Percentiles rank a stretch among this genome's conserved stretches.
phyloP scores from a whole-genome alignment of 139 green algal species.

The Ulvella scutata region DNA sequence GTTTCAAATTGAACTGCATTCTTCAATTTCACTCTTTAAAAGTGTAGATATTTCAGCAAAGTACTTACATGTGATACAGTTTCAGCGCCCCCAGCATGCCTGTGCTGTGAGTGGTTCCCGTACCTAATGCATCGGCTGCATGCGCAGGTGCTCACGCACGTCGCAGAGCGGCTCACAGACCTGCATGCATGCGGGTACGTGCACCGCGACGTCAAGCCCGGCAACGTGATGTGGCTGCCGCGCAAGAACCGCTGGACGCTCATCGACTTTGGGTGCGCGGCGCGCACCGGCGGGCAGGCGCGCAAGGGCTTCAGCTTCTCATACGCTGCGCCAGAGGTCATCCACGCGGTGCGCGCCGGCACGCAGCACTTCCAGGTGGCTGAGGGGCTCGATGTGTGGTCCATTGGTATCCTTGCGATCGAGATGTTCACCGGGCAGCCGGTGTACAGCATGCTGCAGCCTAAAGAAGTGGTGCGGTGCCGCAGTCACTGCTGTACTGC shows the following conservation, averaged over 20 bases:
- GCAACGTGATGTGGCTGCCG: background rate
- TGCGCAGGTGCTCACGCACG: background rate
- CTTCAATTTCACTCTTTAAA: background rate
- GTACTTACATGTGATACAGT: background rate
- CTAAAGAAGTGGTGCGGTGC: too few relatives aligned
- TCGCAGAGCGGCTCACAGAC: background rate
- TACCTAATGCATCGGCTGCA: background rate
- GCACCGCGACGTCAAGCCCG: background rate
- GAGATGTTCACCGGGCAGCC: background rate
- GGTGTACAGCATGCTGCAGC: too few relatives aligned
- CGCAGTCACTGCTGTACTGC: too few relatives aligned
- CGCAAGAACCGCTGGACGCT: slow-evolving; percentile 2
- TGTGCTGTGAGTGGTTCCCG: too few relatives aligned
- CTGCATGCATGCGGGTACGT: background rate
- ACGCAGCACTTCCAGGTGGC: background rate
- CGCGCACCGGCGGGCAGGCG: background rate
- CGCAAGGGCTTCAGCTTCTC: background rate
- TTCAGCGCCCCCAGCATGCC: too few relatives aligned
- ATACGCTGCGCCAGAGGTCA: background rate
- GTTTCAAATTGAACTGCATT: background rate
- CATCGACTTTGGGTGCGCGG: background rate
- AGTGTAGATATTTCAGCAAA: background rate
- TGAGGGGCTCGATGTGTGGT: background rate
- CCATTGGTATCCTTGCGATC: background rate
- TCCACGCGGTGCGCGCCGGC: background rate